These are phyloP conservation scores for Kodamaea sp. DNA, from an alignment of 1,139 yeast genomes.

Conservation along the genomic window DNA sequence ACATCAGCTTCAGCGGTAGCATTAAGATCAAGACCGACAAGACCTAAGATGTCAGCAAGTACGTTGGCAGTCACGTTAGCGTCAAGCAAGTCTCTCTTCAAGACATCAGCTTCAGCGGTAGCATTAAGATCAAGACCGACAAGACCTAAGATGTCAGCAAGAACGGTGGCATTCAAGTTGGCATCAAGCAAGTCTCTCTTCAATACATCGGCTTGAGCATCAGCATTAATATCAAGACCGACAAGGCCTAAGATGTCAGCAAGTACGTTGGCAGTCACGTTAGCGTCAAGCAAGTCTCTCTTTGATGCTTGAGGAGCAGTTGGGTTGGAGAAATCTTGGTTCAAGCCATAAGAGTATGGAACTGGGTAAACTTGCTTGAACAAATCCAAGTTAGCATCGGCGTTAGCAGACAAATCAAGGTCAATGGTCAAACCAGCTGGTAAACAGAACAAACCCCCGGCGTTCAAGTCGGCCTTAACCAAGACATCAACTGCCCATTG, in stretches of 20 bases:
- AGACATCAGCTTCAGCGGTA: slow-evolving; percentile 11
- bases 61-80: slow-evolving; percentile 4
- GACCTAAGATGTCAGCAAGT: neutral
- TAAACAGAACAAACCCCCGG: slow-evolving; percentile 24
- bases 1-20: slow-evolving; percentile 1
- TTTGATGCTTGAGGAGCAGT: slow-evolving; percentile 5
- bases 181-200: slow-evolving; percentile 6
- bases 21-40: slow-evolving; percentile 1
- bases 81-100: neutral
- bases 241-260: slow-evolving; percentile 4
- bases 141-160: slow-evolving; percentile 9
- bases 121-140: slow-evolving; percentile 9
- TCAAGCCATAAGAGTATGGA: slow-evolving; percentile 15
- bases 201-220: slow-evolving; percentile 5
- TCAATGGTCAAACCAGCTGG: slow-evolving; percentile 27
- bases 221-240: slow-evolving; percentile 1
- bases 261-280: slow-evolving; percentile 1
- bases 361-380: slow-evolving; percentile 19
- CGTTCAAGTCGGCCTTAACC: slow-evolving; percentile 20
- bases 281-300: slow-evolving; percentile 7
- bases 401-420: slow-evolving; percentile 18
- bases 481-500: slow-evolving; percentile 26
- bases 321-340: slow-evolving; percentile 9
- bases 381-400: slow-evolving; percentile 11
- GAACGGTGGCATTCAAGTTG: slow-evolving; percentile 4